Evolutionary conservation across 176 grass and related monocot species (phyloP).

Genomic region (Triticum monococcum): DNA sequence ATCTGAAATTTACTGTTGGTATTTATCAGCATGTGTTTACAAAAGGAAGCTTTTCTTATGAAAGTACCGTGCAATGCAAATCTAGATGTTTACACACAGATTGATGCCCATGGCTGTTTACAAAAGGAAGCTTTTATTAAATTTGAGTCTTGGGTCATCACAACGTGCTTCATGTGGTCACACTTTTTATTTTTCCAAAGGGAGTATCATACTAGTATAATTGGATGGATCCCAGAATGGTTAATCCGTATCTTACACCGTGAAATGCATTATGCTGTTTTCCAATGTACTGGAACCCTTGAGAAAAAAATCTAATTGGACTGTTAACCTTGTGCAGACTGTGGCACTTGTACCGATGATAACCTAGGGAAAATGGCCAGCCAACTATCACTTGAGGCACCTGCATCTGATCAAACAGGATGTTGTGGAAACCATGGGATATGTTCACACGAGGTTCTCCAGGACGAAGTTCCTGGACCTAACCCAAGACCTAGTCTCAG

Average conservation of each 20-base stretch:
- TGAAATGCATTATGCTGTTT: not conserved
- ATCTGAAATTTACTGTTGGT: not conserved
- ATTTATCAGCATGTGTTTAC: not conserved
- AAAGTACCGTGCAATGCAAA: not conserved
- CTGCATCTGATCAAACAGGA: slow-evolving; percentile 57
- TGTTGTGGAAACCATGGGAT: slow-evolving; percentile 97
- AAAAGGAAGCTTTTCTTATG: not conserved
- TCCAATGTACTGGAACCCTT: not conserved
- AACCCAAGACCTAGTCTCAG: slow-evolving; percentile 59
- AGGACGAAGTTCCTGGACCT: slow-evolving; percentile 62
- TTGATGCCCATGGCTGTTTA: not conserved
- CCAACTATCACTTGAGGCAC: slow-evolving; percentile 36
- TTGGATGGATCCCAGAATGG: not conserved
- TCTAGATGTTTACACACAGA: not conserved
- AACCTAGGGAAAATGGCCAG: slow-evolving; percentile 39
- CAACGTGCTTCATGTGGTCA: not conserved
- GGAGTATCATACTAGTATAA: not conserved
- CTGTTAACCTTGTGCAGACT: slow-evolving; percentile 38
- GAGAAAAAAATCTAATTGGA: slow-evolving; percentile 17
- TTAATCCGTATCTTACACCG: not conserved
- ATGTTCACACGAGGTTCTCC: slow-evolving; percentile 92
- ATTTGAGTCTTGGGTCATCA: not conserved
- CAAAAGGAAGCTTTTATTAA: not conserved
- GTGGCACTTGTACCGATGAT: slow-evolving; percentile 28
- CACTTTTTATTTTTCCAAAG: not conserved